Evolutionary conservation across 495 filamentous ascomycete genomes (phyloP), one percentile per base, ranked within the genome.

Genomic region (Aspergillus sclerotiicarbonarius): DNA sequence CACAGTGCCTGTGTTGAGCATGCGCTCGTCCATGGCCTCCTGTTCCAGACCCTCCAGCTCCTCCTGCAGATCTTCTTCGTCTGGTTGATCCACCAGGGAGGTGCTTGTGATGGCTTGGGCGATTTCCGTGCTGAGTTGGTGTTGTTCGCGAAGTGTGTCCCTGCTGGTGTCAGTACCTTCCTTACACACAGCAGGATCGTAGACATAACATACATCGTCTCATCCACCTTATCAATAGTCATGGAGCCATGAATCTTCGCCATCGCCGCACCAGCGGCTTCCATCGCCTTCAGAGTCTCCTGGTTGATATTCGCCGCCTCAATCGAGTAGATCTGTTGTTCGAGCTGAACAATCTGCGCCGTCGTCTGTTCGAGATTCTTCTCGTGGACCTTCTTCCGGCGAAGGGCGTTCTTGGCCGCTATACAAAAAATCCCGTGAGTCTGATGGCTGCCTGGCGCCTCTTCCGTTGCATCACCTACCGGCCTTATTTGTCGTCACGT

Each of bases 301-400:
- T 92, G 83, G 80, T 99, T 99, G 76, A 99, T 96, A 71, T 98
- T 99, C 50, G 94, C 95, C 19, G 92, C 89, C 71, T 99, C 94
- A 72, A 99, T 97, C 57, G 89, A 87, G 69, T 93, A 94, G 66
- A 99, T 93, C 70, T 99, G 92, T 65, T 92, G 90, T 68, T 98
- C 94, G 13, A 99, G 80, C 39, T 93, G 95, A 55, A 84, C 82
- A 75, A 96, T 91, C 73, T 98, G 95, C 33, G 87, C 84, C 33
- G 84, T 81, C 8, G 93, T 98, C 71, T 96, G 90, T 57, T 94
- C 89, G 46, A 97, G 84, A 57, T 90, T 89, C 77, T 91, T 88
- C 71, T 96, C 90, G 67, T 92, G 90, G 60, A 82, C 77, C 84
- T 99, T 96, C 83, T 98, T 99, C 65, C 94, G 86, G 77, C 90